Evolutionary conservation across 306 rosid genomes (phyloP), one percentile per base, ranked within the genome.

Genomic region (Adenanthera pavonina): DNA sequence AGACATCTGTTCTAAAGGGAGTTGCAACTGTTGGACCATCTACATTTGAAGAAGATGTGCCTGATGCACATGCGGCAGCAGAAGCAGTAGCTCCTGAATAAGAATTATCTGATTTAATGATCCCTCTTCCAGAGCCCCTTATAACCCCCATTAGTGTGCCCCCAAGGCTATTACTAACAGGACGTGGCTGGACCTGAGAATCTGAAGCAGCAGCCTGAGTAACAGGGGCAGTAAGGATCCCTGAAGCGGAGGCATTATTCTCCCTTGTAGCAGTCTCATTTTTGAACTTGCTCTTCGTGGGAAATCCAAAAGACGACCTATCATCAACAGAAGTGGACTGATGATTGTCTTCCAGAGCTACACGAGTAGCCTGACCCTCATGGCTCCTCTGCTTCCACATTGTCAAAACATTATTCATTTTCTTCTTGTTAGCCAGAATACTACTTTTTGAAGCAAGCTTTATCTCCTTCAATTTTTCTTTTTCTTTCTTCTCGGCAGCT

Each of bases 381-480:
- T 92, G 95, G 82, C 97, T 95, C 84, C 99, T 86, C 85, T 95
- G 99, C 84, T 95, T 95, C 99, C 99, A 95, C 93, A 95, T 88
- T 19, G 98, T 77, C 87, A 95, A 86, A 19, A 95, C 99, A 86
- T 93, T 95, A 86, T 84, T 95, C 96, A 95, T 95, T 85, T 95
- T 95, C 89, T 93, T 93, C 89, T 95, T 95, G 81, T 86, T 95
- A 78, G 99, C 98, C 78, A 95, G 84, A 89, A 95, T 90, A 85
- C 98, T 95, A 88, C 92, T 95, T 81, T 92, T 95, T 73, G 96
- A 95, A 79, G 99, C 98, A 72, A 95, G 91, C 80, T 95, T 95
- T 64, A 95, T 93, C 89, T 95, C 99, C 87, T 93, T 95, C 35
- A 81, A 73, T 87, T 77, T 95, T 84, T 95, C 99, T 73, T 90